Evolutionary conservation across 768 basidiomycete genomes (phyloP).

Genomic region (Podaxis carcinomalis): DNA sequence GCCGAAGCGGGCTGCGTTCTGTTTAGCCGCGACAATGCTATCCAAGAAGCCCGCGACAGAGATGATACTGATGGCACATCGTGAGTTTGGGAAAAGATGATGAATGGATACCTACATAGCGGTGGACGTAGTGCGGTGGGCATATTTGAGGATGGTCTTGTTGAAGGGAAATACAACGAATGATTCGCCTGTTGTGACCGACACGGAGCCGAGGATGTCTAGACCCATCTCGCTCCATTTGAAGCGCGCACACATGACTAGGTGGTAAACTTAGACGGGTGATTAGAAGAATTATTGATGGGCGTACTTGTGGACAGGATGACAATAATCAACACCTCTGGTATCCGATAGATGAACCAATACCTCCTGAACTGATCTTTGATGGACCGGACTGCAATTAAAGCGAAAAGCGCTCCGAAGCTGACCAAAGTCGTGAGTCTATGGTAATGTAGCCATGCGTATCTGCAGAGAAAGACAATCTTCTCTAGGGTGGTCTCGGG

Average conservation of each 20-base stretch:
- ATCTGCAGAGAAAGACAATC: conserved; percentile 64
- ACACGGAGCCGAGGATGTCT: conserved; percentile 77
- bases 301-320: conserved; percentile 73
- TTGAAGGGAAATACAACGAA: conserved; percentile 76
- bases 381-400: conserved; percentile 58
- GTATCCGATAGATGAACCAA: conserved; percentile 75
- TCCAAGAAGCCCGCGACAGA: conserved; percentile 90
- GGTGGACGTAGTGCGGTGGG: conserved; percentile 80
- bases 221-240: conserved; percentile 78
- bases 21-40: conserved; percentile 93
- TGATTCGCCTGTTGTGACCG: conserved; percentile 50
- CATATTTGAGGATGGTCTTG: conserved; percentile 52
- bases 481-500: conserved; percentile 76
- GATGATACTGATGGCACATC: conserved; percentile 46
- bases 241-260: conserved; percentile 68
- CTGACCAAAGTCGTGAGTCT: conserved; percentile 68
- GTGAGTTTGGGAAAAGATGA: not conserved
- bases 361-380: conserved; percentile 56
- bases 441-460: conserved; percentile 55
- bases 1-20: conserved; percentile 80
- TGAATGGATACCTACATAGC: conserved; percentile 49
- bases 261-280: not conserved
- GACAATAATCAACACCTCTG: conserved; percentile 89
- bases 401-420: conserved; percentile 59
- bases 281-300: not conserved